Evolutionary conservation across 441 rosid species (phyloP).

Genomic region (Manihot esculenta): DNA sequence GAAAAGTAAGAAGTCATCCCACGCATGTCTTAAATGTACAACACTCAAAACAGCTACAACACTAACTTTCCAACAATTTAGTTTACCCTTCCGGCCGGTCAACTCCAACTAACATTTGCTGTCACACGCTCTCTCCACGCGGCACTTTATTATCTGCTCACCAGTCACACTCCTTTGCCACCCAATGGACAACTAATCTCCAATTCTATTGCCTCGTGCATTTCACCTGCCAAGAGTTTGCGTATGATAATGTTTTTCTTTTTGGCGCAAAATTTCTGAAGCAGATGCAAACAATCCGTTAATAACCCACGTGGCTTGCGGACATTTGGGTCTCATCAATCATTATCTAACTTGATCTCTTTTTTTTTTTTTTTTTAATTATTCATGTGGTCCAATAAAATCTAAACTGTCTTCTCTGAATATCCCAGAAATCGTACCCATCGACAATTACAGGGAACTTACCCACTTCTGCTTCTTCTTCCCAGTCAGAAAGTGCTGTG

Average conservation of each 20-base stretch:
- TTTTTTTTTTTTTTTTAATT: too few species aligned
- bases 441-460: not conserved
- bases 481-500: not conserved
- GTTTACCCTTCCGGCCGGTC: too few species aligned
- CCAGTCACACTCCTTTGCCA: too few species aligned
- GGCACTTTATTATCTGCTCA: not conserved
- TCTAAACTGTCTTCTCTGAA: too few species aligned
- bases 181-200: not conserved
- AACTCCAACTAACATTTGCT: not conserved
- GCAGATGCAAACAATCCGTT: conserved; percentile 13
- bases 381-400: too few species aligned
- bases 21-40: too few species aligned
- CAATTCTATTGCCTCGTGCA: not conserved
- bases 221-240: not conserved
- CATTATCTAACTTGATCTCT: too few species aligned
- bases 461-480: not conserved
- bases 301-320: conserved; percentile 34
- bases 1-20: too few species aligned
- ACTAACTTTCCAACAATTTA: too few species aligned
- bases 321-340: conserved; percentile 25
- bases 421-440: not conserved
- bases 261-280: not conserved
- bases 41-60: too few species aligned
- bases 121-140: conserved; percentile 14
- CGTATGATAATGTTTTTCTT: not conserved